phyloP scores from a whole-genome alignment of 345 rosid species.

The Gossypium ekmanianum region DNA sequence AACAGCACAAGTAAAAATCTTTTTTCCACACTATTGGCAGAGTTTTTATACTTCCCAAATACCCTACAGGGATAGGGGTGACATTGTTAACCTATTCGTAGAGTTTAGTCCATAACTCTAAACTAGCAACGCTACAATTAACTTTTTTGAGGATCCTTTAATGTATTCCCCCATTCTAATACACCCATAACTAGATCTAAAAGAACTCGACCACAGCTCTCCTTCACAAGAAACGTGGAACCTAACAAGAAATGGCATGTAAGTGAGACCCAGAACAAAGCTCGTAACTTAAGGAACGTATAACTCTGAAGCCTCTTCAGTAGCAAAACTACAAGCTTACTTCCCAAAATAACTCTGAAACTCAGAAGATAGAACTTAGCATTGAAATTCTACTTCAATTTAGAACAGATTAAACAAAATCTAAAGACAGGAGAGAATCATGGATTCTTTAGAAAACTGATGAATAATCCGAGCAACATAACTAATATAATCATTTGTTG shows the following conservation, averaged over 20 bases:
- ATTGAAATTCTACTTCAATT: neutral
- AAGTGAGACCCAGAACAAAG: neutral
- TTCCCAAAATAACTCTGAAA: neutral
- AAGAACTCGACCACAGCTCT: neutral
- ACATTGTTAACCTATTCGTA: neutral
- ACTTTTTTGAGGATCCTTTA: neutral
- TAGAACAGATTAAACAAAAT: neutral
- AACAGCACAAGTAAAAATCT: neutral
- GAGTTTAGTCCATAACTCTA: neutral
- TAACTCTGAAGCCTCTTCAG: neutral
- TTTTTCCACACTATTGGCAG: neutral
- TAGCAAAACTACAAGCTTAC: neutral
- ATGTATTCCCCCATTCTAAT: neutral
- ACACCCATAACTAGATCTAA: neutral
- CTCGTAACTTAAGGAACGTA: neutral
- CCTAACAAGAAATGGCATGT: neutral
- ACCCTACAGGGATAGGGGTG: neutral
- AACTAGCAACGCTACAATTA: neutral
- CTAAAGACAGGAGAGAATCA: neutral
- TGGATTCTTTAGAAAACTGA: neutral
- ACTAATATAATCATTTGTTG: no score
- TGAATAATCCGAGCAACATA: neutral
- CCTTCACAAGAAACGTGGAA: neutral
- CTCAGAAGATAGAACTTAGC: neutral
- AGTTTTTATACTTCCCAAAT: neutral